These are phyloP conservation scores for Annulohypoxylon bovei DNA, from an alignment of 495 filamentous ascomycete genomes.

Conservation along the genomic window DNA sequence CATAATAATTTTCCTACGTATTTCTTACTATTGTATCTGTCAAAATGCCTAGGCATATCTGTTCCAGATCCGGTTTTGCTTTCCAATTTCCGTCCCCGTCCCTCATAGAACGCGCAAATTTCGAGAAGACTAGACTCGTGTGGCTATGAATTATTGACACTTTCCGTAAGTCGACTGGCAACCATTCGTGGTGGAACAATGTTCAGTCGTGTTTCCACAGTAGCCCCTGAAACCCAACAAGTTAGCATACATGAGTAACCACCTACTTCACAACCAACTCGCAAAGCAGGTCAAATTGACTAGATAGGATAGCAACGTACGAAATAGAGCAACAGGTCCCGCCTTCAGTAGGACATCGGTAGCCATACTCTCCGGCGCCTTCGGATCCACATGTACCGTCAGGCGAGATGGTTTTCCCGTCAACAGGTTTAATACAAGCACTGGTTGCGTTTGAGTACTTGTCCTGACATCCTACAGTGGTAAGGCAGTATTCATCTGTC, in stretches of 20 bases:
- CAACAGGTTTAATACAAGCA: constrained; percentile 45
- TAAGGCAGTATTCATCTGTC: constrained; percentile 49
- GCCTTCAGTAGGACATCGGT: constrained; percentile 43
- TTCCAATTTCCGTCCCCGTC: background rate
- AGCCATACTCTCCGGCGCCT: constrained; percentile 47
- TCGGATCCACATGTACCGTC: constrained; percentile 50
- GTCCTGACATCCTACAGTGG: constrained; percentile 47
- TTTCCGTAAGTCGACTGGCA: constrained; percentile 48
- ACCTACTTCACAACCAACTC: background rate
- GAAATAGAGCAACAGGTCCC: constrained; percentile 47
- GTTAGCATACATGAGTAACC: constrained; percentile 10
- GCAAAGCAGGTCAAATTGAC: background rate
- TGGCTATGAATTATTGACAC: constrained; percentile 26
- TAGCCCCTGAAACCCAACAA: constrained; percentile 42
- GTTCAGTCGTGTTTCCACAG: constrained; percentile 49
- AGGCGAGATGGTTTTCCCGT: constrained; percentile 41
- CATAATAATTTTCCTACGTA: background rate
- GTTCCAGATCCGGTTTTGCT: too few species aligned
- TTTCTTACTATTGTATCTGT: background rate
- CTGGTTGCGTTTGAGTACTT: constrained; percentile 47
- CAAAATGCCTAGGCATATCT: too few species aligned
- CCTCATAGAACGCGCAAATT: background rate
- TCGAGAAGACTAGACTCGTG: background rate
- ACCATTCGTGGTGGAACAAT: constrained; percentile 44
- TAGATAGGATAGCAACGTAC: constrained; percentile 32